Percentiles rank a stretch among this genome's conserved stretches.
phyloP scores from a whole-genome alignment of 441 rosid genomes.

The Kokia cookei region DNA sequence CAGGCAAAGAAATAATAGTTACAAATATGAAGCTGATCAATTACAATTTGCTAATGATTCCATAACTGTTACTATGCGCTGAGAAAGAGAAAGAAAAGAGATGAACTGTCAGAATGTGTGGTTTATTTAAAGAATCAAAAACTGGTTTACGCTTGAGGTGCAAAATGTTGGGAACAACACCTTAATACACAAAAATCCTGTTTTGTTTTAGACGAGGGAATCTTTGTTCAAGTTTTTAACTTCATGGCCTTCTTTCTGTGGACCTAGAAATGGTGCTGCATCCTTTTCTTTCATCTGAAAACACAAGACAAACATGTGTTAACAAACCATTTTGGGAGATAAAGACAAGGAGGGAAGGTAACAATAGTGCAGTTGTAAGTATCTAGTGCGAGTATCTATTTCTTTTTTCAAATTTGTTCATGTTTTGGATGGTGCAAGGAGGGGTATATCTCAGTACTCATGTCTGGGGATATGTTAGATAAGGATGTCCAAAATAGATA shows the following conservation, averaged over 20 bases:
- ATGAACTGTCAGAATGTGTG: background rate
- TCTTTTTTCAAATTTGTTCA: background rate
- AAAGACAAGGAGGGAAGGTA: background rate
- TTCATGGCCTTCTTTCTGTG: constrained; percentile 68
- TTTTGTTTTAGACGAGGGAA: constrained; percentile 49
- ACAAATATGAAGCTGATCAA: background rate
- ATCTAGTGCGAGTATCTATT: too few species aligned
- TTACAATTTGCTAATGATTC: background rate
- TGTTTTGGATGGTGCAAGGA: background rate
- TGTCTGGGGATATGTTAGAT: background rate
- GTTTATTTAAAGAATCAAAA: constrained; percentile 36
- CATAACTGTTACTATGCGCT: background rate
- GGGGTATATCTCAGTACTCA: background rate
- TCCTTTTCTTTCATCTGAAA: constrained; percentile 71
- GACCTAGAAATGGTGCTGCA: constrained; percentile 50
- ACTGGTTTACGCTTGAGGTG: constrained; percentile 12
- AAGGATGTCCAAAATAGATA: background rate
- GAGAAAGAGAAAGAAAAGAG: background rate
- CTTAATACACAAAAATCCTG: background rate
- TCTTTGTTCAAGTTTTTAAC: constrained; percentile 56
- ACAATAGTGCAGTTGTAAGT: too few species aligned
- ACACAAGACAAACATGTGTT: background rate
- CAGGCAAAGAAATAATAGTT: too few species aligned
- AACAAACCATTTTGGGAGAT: background rate
- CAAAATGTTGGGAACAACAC: constrained; percentile 13